These are phyloP conservation scores for Eutypella sp. DNA, from an alignment of 2,329 filamentous ascomycete genomes.

Conservation along the genomic window DNA sequence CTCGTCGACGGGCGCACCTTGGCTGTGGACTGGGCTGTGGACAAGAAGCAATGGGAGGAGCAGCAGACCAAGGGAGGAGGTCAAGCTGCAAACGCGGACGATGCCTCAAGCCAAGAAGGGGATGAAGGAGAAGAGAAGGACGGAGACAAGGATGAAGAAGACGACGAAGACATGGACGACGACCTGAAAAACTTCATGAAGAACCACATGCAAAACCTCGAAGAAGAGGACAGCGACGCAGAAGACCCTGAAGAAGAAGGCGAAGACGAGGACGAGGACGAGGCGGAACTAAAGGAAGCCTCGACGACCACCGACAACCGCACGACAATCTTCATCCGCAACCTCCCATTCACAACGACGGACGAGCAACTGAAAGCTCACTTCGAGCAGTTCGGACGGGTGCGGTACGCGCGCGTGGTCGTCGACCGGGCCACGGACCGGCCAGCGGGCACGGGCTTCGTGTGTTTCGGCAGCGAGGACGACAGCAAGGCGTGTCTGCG, in stretches of 20 bases:
- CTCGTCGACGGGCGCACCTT: constrained; percentile 81
- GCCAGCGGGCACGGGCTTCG: constrained; percentile 88
- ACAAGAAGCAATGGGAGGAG: constrained; percentile 84
- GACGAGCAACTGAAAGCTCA: constrained; percentile 80
- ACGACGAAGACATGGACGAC: constrained; percentile 36
- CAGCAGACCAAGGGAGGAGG: constrained; percentile 54
- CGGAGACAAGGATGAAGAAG: constrained; percentile 27
- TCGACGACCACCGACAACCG: constrained; percentile 54
- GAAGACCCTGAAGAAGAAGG: constrained; percentile 35
- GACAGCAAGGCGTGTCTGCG: constrained; percentile 75
- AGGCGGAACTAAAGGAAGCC: constrained; percentile 28
- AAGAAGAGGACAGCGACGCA: constrained; percentile 50
- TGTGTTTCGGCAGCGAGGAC: constrained; percentile 77
- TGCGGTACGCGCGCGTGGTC: constrained; percentile 88
- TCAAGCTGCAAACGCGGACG: constrained; percentile 26
- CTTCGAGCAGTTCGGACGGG: constrained; percentile 80
- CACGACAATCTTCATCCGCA: constrained; percentile 85
- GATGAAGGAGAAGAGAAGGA: constrained; percentile 30
- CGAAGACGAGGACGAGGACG: constrained; percentile 30
- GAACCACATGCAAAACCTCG: constrained; percentile 52
- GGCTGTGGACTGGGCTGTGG: constrained; percentile 95
- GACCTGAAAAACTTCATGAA: constrained; percentile 53
- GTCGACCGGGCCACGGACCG: constrained; percentile 80
- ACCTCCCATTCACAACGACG: constrained; percentile 82
- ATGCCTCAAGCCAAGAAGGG: constrained; percentile 30